Evolutionary conservation across 2,329 filamentous ascomycete species (phyloP).

Genomic region (Fusarium sp.): DNA sequence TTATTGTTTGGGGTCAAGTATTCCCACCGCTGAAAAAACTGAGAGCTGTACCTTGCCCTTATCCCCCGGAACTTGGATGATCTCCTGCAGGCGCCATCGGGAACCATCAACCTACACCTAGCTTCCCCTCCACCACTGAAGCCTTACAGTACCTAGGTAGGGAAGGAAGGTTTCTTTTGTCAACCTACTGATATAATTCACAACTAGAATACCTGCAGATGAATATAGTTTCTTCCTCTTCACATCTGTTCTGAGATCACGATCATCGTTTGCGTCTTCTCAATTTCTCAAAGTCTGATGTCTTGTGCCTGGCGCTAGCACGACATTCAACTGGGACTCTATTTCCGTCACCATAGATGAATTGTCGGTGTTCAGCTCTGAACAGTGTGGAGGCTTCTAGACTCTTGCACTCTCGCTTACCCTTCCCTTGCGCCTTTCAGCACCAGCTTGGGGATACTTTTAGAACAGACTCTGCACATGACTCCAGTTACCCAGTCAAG

Average conservation of each 20-base stretch:
- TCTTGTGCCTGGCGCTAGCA: neutral
- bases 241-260: neutral
- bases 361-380: neutral
- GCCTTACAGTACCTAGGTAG: neutral
- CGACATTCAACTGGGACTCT: constrained; percentile 9
- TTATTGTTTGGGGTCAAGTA: neutral
- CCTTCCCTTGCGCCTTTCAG: constrained; percentile 6
- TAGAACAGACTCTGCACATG: constrained; percentile 32
- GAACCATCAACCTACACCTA: neutral
- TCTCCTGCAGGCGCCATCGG: neutral
- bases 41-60: neutral
- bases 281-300: neutral
- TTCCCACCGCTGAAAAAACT: neutral
- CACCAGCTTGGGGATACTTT: neutral
- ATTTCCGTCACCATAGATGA: constrained; percentile 40
- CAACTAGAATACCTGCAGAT: neutral
- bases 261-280: neutral
- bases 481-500: constrained; percentile 33
- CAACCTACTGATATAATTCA: neutral
- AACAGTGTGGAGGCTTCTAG: constrained; percentile 16
- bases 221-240: neutral
- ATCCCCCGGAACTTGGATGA: neutral
- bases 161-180: neutral
- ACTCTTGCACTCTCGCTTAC: constrained; percentile 9
- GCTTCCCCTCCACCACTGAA: neutral